Conservation (phyloP, 2,329 filamentous ascomycete species). For the Fusarium armeniacum region DNA sequence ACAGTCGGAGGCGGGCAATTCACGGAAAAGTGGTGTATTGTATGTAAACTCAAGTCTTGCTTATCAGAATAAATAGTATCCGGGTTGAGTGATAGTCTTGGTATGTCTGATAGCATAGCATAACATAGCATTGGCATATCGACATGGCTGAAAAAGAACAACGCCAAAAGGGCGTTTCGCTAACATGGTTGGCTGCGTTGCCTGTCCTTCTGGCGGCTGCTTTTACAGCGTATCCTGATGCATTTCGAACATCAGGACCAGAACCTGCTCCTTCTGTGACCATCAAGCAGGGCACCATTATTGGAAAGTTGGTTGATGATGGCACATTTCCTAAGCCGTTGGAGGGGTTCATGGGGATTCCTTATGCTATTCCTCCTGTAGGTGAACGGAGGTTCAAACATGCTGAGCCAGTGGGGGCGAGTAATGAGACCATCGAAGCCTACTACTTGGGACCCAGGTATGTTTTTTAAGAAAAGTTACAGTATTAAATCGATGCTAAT, state of each 20-base stretch:
- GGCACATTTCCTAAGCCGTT: constrained; percentile 51
- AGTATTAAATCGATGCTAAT: background rate
- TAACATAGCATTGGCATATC: background rate
- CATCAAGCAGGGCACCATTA: constrained; percentile 51
- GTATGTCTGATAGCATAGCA: background rate
- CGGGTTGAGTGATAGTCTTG: background rate
- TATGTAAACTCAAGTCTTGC: background rate
- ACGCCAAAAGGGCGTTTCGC: constrained; percentile 19
- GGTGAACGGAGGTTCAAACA: constrained; percentile 59
- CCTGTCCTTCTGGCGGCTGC: constrained; percentile 37
- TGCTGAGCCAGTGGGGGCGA: constrained; percentile 49
- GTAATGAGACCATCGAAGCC: constrained; percentile 48
- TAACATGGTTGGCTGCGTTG: constrained; percentile 37
- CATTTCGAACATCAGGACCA: constrained; percentile 6
- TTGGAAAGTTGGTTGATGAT: constrained; percentile 53
- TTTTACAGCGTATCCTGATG: constrained; percentile 32
- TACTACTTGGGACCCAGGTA: constrained; percentile 46
- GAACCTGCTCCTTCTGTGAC: constrained; percentile 42
- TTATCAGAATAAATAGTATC: constrained; percentile 33
- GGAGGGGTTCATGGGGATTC: constrained; percentile 62
- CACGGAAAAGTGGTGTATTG: background rate
- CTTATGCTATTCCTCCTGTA: constrained; percentile 61
- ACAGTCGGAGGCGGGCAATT: background rate
- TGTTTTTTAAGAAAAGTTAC: background rate
- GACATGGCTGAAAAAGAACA: constrained; percentile 31